Evolutionary conservation across 768 basidiomycete species (phyloP).

Genomic region (Mrakia gelida): DNA sequence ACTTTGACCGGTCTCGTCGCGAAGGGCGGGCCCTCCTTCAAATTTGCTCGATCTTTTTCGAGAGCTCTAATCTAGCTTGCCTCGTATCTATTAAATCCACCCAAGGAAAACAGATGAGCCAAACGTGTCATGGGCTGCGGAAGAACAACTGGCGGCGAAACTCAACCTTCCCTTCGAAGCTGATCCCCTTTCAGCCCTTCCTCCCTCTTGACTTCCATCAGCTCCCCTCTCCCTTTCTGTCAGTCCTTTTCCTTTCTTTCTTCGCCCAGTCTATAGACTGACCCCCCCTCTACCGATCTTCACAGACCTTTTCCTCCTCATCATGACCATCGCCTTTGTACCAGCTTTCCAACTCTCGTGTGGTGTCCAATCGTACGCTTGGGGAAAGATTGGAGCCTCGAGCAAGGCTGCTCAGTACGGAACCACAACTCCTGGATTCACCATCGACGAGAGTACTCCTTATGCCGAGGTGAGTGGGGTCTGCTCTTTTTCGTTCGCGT

Average conservation of each 20-base stretch:
- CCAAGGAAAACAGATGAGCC: no score
- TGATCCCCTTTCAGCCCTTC: background rate
- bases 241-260: background rate
- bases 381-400: slow-evolving; percentile 31
- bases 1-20: background rate
- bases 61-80: no score
- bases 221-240: background rate
- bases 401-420: slow-evolving; percentile 90
- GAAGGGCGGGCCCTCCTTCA: background rate
- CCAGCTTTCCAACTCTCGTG: slow-evolving; percentile 29
- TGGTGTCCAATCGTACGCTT: slow-evolving; percentile 33
- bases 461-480: slow-evolving; percentile 78
- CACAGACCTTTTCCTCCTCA: background rate
- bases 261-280: background rate
- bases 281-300: background rate
- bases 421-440: slow-evolving; percentile 60
- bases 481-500: no score
- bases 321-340: slow-evolving; percentile 3
- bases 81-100: no score
- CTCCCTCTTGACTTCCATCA: background rate
- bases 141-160: background rate
- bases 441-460: slow-evolving; percentile 63
- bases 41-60: background rate
- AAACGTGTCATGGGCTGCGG: no score
- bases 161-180: background rate